These are phyloP conservation scores for Spinellus fusiger DNA, from an alignment of 192 early-diverging fungal genomes.

Conservation along the genomic window DNA sequence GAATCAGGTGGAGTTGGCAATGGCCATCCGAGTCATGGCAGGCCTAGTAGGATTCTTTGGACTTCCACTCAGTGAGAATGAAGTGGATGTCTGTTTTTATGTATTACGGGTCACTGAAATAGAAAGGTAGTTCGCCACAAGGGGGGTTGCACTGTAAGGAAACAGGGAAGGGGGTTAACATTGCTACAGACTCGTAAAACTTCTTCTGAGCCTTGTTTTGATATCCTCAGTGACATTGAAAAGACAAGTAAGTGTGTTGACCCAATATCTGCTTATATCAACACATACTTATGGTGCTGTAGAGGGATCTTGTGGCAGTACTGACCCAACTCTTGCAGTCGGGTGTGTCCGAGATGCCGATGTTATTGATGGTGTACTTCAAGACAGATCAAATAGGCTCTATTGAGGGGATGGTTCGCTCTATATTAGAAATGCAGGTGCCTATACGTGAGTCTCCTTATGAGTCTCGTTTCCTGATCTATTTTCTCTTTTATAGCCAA, in stretches of 20 bases:
- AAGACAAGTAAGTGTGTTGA: conserved; percentile 4
- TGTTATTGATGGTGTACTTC: conserved; percentile 20
- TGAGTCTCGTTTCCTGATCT: not conserved
- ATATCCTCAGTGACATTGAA: conserved; percentile 15
- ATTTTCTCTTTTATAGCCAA: conserved; percentile 18
- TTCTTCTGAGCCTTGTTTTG: conserved; percentile 12
- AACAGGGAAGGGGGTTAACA: not conserved
- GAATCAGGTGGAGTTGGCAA: conserved; percentile 12
- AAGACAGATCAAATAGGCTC: conserved; percentile 20
- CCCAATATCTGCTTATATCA: not conserved
- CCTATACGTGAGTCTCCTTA: conserved; percentile 22
- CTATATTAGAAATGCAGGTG: conserved; percentile 21
- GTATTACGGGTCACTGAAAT: conserved; percentile 9
- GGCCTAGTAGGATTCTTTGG: conserved; percentile 27
- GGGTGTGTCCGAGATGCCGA: conserved; percentile 21
- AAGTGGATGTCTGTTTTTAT: conserved; percentile 10
- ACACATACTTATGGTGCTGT: not conserved
- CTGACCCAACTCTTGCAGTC: conserved; percentile 11
- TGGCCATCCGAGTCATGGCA: conserved; percentile 17
- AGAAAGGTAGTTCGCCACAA: conserved; percentile 12
- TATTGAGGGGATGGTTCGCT: conserved; percentile 20
- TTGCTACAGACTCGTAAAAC: conserved; percentile 13
- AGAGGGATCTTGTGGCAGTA: conserved; percentile 11
- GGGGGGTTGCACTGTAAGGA: not conserved
- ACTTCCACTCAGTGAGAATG: conserved; percentile 14